Evolutionary conservation across 208 protist genomes (phyloP).

Genomic region (Acanthamoeba triangularis): DNA sequence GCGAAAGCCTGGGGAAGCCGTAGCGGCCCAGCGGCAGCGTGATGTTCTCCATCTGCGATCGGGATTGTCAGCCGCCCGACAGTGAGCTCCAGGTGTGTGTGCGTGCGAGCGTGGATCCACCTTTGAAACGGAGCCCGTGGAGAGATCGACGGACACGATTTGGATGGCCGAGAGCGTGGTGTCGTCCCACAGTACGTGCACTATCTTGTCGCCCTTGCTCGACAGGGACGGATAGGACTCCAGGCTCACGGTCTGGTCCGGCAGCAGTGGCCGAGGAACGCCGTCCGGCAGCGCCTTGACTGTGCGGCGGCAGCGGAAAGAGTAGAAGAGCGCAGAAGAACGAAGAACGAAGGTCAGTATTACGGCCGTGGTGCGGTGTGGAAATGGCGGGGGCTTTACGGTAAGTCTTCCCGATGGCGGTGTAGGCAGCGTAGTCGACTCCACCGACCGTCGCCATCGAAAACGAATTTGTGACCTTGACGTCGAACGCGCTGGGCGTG

Average conservation of each 20-base stretch:
- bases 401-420: constrained; percentile 47
- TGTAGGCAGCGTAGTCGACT: constrained; percentile 61
- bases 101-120: neutral
- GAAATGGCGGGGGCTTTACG: neutral
- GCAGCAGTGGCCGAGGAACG: neutral
- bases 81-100: neutral
- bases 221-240: constrained; percentile 50
- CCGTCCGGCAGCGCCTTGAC: constrained; percentile 63
- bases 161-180: constrained; percentile 6
- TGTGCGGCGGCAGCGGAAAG: neutral
- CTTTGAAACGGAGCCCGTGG: neutral
- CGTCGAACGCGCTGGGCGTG: neutral
- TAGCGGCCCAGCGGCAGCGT: constrained; percentile 19
- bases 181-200: constrained; percentile 61
- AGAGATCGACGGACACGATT: constrained; percentile 2
- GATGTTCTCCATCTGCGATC: constrained; percentile 9
- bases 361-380: neutral
- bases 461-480: constrained; percentile 15
- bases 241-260: neutral
- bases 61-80: neutral
- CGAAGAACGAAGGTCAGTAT: too few relatives aligned
- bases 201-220: neutral
- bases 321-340: too few relatives aligned
- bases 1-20: constrained; percentile 51
- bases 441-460: neutral